These are phyloP conservation scores for Sporisorium exsertum DNA, from an alignment of 1,284 basidiomycete species.

Conservation along the genomic window DNA sequence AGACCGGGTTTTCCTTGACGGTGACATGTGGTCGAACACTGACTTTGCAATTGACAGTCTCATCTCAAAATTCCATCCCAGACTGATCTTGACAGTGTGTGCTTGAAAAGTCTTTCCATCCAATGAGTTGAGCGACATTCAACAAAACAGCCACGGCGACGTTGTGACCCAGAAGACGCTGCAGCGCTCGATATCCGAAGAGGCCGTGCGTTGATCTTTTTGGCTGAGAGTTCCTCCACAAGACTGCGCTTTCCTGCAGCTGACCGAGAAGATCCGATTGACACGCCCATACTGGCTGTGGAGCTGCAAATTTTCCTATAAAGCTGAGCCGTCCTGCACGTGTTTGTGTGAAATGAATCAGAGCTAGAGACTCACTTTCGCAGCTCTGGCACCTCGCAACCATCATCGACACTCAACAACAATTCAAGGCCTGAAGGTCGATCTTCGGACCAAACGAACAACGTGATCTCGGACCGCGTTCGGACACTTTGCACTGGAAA, in stretches of 20 bases:
- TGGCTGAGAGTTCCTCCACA: background rate
- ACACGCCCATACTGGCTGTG: background rate
- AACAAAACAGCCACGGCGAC: constrained; percentile 25
- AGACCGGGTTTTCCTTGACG: background rate
- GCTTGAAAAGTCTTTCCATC: background rate
- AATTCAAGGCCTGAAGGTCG: constrained; percentile 2
- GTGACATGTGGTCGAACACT: background rate
- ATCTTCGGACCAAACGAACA: background rate
- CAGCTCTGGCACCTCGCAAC: no score
- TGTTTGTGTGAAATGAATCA: background rate
- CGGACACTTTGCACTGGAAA: background rate
- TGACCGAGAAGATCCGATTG: constrained; percentile 3
- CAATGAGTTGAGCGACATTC: constrained; percentile 22
- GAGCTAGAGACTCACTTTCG: no score
- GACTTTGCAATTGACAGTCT: background rate
- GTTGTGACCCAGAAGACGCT: constrained; percentile 6
- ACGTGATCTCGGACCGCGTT: background rate
- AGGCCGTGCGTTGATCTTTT: background rate
- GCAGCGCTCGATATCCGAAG: background rate
- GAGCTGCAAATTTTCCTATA: background rate
- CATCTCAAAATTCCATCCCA: background rate
- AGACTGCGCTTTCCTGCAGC: background rate
- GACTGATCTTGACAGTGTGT: background rate
- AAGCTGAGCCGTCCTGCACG: constrained; percentile 4
- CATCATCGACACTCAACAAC: background rate